These are phyloP conservation scores for Fragaria ananassa DNA, from an alignment of 306 rosid genomes.

Conservation along the genomic window DNA sequence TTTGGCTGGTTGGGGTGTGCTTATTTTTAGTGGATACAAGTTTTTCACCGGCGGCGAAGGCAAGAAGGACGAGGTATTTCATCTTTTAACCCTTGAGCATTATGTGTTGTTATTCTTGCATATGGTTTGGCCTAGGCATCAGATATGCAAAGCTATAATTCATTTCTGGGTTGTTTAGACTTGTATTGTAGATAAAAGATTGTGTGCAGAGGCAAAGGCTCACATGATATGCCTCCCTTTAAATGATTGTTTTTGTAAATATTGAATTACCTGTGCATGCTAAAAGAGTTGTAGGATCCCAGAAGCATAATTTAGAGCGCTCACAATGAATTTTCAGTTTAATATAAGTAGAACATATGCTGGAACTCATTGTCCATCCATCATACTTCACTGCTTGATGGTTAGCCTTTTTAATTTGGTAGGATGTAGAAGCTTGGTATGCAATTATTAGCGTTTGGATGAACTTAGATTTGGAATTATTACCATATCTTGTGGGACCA, in stretches of 20 bases:
- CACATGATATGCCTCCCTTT: neutral
- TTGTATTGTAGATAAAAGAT: neutral
- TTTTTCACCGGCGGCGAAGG: slow-evolving; percentile 62
- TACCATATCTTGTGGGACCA: neutral
- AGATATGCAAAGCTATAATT: neutral
- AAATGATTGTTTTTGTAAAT: neutral
- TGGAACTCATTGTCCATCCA: neutral
- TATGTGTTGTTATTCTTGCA: neutral
- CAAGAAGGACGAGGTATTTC: slow-evolving; percentile 86
- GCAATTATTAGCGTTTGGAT: neutral
- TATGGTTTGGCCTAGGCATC: neutral
- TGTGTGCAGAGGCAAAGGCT: neutral
- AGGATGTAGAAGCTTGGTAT: neutral
- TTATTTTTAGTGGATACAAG: slow-evolving; percentile 60
- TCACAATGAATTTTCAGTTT: neutral
- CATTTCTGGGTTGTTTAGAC: neutral
- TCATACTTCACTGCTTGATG: neutral
- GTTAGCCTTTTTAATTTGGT: neutral
- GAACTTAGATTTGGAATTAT: neutral
- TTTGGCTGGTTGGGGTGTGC: slow-evolving; percentile 79
- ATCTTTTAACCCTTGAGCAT: neutral
- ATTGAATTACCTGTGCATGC: neutral
- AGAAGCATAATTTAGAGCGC: neutral
- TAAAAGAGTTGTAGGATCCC: neutral
- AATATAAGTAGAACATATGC: neutral